Evolutionary conservation across 805 yeast genomes (phyloP), one percentile per base, ranked within the genome.

Genomic region (Candida montana): DNA sequence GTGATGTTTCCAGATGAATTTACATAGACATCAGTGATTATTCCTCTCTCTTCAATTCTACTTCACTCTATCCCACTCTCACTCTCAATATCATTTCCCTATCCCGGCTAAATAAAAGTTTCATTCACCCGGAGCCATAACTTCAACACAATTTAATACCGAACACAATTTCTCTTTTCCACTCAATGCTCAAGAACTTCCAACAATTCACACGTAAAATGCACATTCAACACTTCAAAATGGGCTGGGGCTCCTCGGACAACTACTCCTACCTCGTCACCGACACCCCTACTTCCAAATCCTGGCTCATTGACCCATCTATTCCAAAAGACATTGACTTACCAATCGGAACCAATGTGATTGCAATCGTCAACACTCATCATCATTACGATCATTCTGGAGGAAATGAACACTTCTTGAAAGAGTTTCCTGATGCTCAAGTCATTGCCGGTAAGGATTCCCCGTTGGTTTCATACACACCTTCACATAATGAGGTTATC

Each of bases 331-430:
- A 88, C 45, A 77, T 77, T 20, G 5, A 23, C 6, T 15, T 37
- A 7, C 35, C 82, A 4, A 29, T 6, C 4, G 32, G 24, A 18
- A 24, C 33, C 12, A 32, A 41, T 29, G 63, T 93, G 40, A 71
- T 69, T 33, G 87, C 91, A 2, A 83, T 93, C 44, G 95, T 86
- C 38, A 93, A 93, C 63, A 93, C 98, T 1, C 99, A 93, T 59
- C 99, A 93, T 59, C 99, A 93, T 62, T 77, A 79, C 57, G 99
- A 93, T 59, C 99, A 93, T 63, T 71, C 96, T 2, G 96, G 87
- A 18, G 98, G 97, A 2, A 90, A 89, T 55, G 62, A 66, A 4
- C 51, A 54, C 13, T 58, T 57, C 17, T 52, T 63, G 35, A 43
- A 49, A 35, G 58, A 49, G 31, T 45, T 51, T 41, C 76, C 74